phyloP scores from a whole-genome alignment of 148 eudicot genomes.

The Fagopyrum homotropicum region DNA sequence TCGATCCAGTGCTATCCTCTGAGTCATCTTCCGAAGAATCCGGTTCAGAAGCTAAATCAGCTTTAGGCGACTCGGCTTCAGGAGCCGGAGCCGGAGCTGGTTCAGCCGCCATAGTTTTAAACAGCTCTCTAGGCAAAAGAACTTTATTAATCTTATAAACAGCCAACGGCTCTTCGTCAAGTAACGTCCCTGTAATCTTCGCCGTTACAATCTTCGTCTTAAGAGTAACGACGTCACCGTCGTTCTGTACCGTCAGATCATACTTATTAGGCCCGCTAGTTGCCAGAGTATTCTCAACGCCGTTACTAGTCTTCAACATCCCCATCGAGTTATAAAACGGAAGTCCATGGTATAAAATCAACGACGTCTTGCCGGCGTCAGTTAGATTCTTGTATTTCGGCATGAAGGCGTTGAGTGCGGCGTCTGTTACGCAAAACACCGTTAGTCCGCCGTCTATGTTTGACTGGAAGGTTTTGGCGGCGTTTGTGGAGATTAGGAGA shows the following conservation, averaged over 20 bases:
- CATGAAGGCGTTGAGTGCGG: constrained; percentile 42
- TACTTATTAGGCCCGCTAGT: constrained; percentile 54
- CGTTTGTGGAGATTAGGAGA: constrained; percentile 33
- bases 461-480: constrained; percentile 37
- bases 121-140: constrained; percentile 56
- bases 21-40: constrained; percentile 14
- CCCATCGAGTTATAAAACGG: constrained; percentile 63
- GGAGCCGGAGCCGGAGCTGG: constrained; percentile 38
- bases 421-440: constrained; percentile 57
- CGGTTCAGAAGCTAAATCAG: constrained; percentile 13
- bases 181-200: constrained; percentile 46
- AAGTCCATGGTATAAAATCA: constrained; percentile 54
- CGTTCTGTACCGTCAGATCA: constrained; percentile 54
- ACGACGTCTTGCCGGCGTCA: constrained; percentile 28
- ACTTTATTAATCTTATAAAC: constrained; percentile 56
- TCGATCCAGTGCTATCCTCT: constrained; percentile 33
- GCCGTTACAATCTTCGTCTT: constrained; percentile 58
- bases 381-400: constrained; percentile 70
- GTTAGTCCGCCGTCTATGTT: constrained; percentile 59
- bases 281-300: constrained; percentile 59
- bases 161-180: constrained; percentile 54
- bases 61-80: constrained; percentile 28
- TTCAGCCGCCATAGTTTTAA: constrained; percentile 30
- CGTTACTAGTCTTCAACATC: constrained; percentile 52
- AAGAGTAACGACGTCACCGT: constrained; percentile 53